Conservation (phyloP, 352 stramenopile species). For the Phytophthora ohioensis region DNA sequence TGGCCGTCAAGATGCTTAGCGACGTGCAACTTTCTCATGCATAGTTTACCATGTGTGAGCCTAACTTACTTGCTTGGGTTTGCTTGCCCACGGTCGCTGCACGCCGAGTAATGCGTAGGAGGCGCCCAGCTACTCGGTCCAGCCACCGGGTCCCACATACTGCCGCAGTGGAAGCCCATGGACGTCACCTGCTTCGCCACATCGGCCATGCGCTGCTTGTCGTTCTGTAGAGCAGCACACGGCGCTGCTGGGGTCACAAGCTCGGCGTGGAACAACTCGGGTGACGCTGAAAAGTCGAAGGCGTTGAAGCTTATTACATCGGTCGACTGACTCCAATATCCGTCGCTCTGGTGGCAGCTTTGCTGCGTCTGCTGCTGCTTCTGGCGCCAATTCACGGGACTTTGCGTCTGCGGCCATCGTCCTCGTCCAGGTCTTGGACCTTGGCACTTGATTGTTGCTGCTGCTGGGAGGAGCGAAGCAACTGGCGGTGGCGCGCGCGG, state of each 20-base stretch:
- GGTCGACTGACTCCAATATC: conserved; percentile 11
- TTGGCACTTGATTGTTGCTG: background rate
- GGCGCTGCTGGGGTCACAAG: background rate
- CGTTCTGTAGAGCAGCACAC: conserved; percentile 5
- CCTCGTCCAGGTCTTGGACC: conserved; percentile 20
- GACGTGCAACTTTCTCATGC: too few species aligned
- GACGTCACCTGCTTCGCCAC: conserved; percentile 30
- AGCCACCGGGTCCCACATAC: conserved; percentile 42
- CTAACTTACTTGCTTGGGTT: too few species aligned
- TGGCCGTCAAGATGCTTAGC: too few species aligned
- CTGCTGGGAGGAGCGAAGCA: conserved; percentile 31
- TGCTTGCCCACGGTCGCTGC: background rate
- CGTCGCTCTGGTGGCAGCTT: conserved; percentile 21
- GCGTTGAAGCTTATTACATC: conserved; percentile 40
- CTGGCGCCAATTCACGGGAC: conserved; percentile 33
- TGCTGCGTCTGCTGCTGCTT: conserved; percentile 30
- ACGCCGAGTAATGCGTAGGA: conserved; percentile 1
- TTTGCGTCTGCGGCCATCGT: conserved; percentile 49
- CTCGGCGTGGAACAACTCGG: conserved; percentile 40
- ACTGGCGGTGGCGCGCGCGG: conserved; percentile 43
- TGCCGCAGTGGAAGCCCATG: conserved; percentile 36
- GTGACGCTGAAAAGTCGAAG: conserved; percentile 49
- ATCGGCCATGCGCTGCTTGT: conserved; percentile 16
- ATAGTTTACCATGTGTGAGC: too few species aligned
- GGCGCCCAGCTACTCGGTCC: conserved; percentile 4